These are phyloP conservation scores for Drechslerella stenobrocha DNA, from an alignment of 2,329 filamentous ascomycete species.

Conservation along the genomic window DNA sequence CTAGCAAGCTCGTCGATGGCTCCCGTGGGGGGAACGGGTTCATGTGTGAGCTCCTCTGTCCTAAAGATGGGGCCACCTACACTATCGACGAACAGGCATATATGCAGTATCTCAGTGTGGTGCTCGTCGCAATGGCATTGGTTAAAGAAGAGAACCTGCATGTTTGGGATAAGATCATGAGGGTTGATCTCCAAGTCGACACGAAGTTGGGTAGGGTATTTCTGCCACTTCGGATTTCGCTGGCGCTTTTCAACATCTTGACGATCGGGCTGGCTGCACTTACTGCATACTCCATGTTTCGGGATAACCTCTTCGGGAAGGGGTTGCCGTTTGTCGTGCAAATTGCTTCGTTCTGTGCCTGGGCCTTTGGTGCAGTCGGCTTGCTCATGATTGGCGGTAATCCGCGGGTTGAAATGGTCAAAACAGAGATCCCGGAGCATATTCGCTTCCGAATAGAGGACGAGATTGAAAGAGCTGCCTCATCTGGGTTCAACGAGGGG, in stretches of 20 bases:
- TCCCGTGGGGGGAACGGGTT: slow-evolving; percentile 24
- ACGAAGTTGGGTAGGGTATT: slow-evolving; percentile 17
- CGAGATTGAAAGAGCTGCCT: slow-evolving; percentile 12
- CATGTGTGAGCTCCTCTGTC: slow-evolving; percentile 30
- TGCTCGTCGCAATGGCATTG: slow-evolving; percentile 17
- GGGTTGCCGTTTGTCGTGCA: slow-evolving; percentile 21
- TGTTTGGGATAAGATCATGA: slow-evolving; percentile 9
- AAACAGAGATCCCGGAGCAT: slow-evolving; percentile 13
- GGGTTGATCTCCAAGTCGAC: slow-evolving; percentile 19
- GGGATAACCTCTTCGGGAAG: slow-evolving; percentile 15
- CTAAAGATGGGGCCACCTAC: slow-evolving; percentile 27
- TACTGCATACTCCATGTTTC: slow-evolving; percentile 22
- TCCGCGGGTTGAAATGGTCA: slow-evolving; percentile 21
- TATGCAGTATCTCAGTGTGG: slow-evolving; percentile 24
- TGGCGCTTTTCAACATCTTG: slow-evolving; percentile 21
- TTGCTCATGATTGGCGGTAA: slow-evolving; percentile 34
- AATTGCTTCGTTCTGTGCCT: slow-evolving; percentile 21
- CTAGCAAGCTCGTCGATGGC: slow-evolving; percentile 30
- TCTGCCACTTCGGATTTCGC: neutral
- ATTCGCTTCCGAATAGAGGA: slow-evolving; percentile 11
- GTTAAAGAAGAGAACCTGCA: slow-evolving; percentile 14
- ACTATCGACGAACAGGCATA: slow-evolving; percentile 34
- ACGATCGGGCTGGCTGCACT: slow-evolving; percentile 12
- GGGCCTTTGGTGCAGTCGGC: slow-evolving; percentile 28
- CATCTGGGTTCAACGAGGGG: neutral